Evolutionary conservation across 768 basidiomycete species (phyloP).

Genomic region (Candolleomyces aberdarensis): DNA sequence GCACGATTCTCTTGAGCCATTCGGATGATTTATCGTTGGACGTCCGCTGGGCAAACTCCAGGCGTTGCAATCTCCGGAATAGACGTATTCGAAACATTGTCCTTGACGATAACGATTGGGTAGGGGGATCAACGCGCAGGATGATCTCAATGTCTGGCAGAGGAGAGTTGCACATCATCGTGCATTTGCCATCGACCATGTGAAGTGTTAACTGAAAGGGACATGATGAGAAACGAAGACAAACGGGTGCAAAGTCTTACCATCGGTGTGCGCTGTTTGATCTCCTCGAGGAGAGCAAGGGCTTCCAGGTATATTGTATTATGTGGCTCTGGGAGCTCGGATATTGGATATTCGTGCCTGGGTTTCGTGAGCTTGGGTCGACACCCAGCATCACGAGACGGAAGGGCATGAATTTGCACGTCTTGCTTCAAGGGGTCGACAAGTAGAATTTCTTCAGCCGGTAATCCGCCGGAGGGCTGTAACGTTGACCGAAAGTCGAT

Average conservation of each 20-base stretch:
- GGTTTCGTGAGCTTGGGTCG: slow-evolving; percentile 17
- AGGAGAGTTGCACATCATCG: slow-evolving; percentile 51
- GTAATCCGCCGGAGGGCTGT: neutral
- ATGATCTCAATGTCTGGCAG: slow-evolving; percentile 46
- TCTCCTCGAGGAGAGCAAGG: slow-evolving; percentile 37
- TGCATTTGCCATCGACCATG: slow-evolving; percentile 37
- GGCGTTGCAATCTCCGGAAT: slow-evolving; percentile 25
- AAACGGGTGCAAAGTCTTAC: slow-evolving; percentile 22
- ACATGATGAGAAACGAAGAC: neutral
- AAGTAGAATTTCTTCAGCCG: neutral
- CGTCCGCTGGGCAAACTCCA: slow-evolving; percentile 34
- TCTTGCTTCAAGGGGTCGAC: neutral
- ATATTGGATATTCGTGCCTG: slow-evolving; percentile 27
- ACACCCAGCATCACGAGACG: neutral
- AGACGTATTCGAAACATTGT: slow-evolving; percentile 34
- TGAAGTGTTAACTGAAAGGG: slow-evolving; percentile 40
- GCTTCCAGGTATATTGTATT: slow-evolving; percentile 49
- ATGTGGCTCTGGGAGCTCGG: slow-evolving; percentile 36
- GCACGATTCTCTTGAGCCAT: slow-evolving; percentile 36
- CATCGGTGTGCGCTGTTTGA: slow-evolving; percentile 53
- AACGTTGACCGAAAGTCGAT: slow-evolving; percentile 46
- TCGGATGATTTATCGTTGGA: slow-evolving; percentile 30
- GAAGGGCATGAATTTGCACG: neutral
- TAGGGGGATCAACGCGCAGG: slow-evolving; percentile 14
- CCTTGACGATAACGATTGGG: neutral